phyloP scores from a whole-genome alignment of 208 protist species.

The Crithidia mellificae region DNA sequence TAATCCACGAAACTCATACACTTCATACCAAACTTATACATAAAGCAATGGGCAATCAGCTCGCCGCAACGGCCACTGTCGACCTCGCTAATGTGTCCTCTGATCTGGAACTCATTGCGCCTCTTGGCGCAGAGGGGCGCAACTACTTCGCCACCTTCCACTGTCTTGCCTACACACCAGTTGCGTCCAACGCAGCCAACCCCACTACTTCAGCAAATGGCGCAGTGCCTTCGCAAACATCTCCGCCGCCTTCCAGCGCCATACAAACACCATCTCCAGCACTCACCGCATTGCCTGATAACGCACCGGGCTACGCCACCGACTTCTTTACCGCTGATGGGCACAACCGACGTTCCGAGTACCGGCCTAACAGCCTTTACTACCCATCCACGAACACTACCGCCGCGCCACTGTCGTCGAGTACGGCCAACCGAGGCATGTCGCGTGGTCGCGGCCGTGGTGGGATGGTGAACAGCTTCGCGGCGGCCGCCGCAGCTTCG shows the following conservation, averaged over 20 bases:
- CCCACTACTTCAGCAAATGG: too few species aligned
- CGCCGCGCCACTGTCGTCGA: constrained; percentile 1
- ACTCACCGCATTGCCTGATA: too few species aligned
- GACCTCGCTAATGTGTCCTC: constrained; percentile 63
- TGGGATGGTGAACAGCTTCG: not conserved
- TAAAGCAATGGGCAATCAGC: constrained; percentile 78
- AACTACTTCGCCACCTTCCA: constrained; percentile 75
- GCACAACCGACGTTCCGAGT: not conserved
- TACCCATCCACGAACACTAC: constrained; percentile 4
- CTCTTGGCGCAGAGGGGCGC: constrained; percentile 56
- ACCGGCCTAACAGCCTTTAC: constrained; percentile 10
- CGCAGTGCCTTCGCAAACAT: too few species aligned
- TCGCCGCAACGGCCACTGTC: constrained; percentile 55
- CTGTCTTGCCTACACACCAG: constrained; percentile 34
- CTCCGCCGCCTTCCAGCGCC: not conserved
- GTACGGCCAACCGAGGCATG: not conserved
- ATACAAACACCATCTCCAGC: too few species aligned
- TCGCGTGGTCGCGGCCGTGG: not conserved
- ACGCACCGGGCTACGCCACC: constrained; percentile 12
- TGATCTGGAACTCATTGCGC: constrained; percentile 47
- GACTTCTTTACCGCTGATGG: constrained; percentile 18
- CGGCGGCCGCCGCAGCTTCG: not conserved
- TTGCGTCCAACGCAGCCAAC: not conserved
- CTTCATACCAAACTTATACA: not conserved
- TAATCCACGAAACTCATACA: too few species aligned